Percentiles rank a stretch among this genome's conserved stretches.
Conservation (phyloP, 768 basidiomycete genomes). For the Auricularia cornea region DNA sequence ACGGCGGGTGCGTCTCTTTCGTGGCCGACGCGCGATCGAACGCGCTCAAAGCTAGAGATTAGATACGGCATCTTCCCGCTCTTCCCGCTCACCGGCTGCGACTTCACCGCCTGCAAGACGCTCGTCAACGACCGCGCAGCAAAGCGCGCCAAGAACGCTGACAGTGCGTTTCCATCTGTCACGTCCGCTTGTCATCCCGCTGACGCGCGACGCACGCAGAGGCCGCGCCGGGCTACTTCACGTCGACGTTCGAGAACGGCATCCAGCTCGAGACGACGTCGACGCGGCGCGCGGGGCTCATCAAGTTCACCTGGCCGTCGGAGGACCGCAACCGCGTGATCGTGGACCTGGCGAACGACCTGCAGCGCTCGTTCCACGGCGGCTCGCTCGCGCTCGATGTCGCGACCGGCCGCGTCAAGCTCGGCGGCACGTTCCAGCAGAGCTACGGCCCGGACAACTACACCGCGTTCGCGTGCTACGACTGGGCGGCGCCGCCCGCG, state of each 20-base stretch:
- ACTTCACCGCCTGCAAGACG: constrained; percentile 34
- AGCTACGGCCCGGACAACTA: constrained; percentile 43
- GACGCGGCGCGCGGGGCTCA: constrained; percentile 16
- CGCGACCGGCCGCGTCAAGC: constrained; percentile 27
- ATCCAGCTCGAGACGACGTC: constrained; percentile 28
- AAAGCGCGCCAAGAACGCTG: constrained; percentile 34
- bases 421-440: constrained; percentile 39
- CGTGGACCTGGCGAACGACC: constrained; percentile 17
- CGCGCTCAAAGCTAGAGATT: too few relatives aligned
- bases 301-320: constrained; percentile 15
- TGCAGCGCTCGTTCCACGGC: constrained; percentile 41
- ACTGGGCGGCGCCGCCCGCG: constrained; percentile 26
- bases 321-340: constrained; percentile 9
- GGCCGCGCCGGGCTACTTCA: constrained; percentile 42
- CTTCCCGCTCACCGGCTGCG: constrained; percentile 36
- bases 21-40: too few relatives aligned
- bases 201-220: background rate
- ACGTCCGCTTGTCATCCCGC: background rate
- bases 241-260: constrained; percentile 36
- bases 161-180: constrained; percentile 22
- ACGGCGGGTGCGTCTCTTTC: constrained; percentile 25
- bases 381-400: constrained; percentile 28
- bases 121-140: constrained; percentile 30
- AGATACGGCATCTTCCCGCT: constrained; percentile 42
- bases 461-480: constrained; percentile 41